Evolutionary conservation across 495 filamentous ascomycete species (phyloP).

Genomic region (Neurospora sp.): DNA sequence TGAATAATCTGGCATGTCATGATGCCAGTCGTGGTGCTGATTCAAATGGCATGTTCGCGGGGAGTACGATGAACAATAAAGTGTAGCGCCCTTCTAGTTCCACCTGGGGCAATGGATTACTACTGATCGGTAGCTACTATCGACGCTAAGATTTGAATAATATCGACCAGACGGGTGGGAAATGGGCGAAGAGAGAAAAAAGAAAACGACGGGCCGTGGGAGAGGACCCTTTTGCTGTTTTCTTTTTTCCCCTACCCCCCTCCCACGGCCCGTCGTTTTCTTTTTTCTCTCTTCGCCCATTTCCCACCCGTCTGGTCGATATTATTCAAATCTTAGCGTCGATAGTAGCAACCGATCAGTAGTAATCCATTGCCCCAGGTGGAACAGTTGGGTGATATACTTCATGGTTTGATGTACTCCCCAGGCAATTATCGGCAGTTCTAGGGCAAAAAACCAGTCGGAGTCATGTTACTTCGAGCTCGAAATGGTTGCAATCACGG

Average conservation of each 20-base stretch:
- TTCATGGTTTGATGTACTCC: not conserved
- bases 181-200: not conserved
- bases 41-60: not conserved
- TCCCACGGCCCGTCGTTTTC: not conserved
- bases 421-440: not conserved
- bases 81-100: not conserved
- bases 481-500: not conserved
- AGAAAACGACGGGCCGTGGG: not conserved
- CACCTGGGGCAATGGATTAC: not conserved
- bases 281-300: too few relatives aligned
- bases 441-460: not conserved
- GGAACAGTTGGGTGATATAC: not conserved
- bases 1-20: not conserved
- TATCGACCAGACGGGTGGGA: too few relatives aligned
- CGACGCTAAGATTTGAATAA: not conserved
- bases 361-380: not conserved
- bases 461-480: not conserved
- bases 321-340: not conserved
- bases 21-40: not conserved
- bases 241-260: too few relatives aligned
- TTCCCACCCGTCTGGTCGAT: too few relatives aligned
- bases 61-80: not conserved
- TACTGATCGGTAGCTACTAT: not conserved
- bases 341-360: not conserved
- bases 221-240: too few relatives aligned